Base-by-base conservation (phyloP, 192 early-diverging fungal genomes). In the Backusella westeae region DNA sequence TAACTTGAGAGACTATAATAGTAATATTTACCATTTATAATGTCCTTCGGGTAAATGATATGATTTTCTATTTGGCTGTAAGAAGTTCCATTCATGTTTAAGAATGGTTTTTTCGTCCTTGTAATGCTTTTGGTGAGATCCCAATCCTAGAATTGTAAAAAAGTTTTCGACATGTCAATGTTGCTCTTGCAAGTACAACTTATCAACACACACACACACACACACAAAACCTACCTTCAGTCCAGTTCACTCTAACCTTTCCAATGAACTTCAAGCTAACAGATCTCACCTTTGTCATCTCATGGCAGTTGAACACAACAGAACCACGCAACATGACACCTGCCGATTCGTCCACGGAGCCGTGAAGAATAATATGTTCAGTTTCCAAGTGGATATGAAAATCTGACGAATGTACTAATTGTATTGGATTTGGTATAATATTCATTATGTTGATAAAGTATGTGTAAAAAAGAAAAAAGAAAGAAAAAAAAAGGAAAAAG, bases 71-170 rank as follows among this genome's bases (percentile, higher is more conserved):
- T 81, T 83, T 6, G 82, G 74, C 39, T 82, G 80, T 12, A 89
- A 71, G 68, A 92, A 92, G 34, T 26, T 44, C 91, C 91, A 92
- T 36, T 87, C 81, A 56, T 91, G 91, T 38, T 86, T 71, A 34
- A 86, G 69, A 19, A 92, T 71, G 29, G 83, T 81, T 32, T 80
- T 39, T 77, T 86, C 79, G 29, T 84, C 76, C 34, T 75, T 56
- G 69, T 73, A 74, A 69, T 78, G 72, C 3, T 44, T 32, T 75
- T 83, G 84, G 10, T 73, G 75, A 29, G 82, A 77, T 29, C 82
- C 82, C 17, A 65, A 35, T 38, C 75, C 42, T 53, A 59, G 41
- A 32, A 23, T 38, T 10, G 15, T 67, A n/a, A 21, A 38, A 38
- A 39, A 0, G 29, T 14, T 69, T 69, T 36, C 34, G 38, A n/a